Conservation (phyloP, 371 early-diverging fungal species). For the Mortierella sp. region DNA sequence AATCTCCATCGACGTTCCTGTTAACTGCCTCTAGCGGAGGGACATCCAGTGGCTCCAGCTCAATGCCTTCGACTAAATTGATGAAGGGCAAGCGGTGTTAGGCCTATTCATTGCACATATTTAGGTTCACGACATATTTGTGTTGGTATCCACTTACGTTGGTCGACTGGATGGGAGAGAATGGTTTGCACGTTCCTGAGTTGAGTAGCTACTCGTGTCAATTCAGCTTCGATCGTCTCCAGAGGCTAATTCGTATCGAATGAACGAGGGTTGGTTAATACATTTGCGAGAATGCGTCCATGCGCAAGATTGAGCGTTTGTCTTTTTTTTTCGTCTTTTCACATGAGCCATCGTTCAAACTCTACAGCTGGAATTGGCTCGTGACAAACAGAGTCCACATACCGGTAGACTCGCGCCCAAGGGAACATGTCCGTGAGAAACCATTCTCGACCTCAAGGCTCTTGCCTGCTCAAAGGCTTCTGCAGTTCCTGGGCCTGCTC, state of each 20-base stretch:
- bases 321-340: neutral
- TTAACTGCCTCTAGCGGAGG: conserved; percentile 38
- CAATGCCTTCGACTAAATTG: conserved; percentile 32
- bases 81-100: neutral
- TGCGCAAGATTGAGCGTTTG: conserved; percentile 8
- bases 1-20: conserved; percentile 42
- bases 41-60: conserved; percentile 46
- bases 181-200: conserved; percentile 52
- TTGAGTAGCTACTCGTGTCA: conserved; percentile 45
- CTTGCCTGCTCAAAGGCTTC: conserved; percentile 14
- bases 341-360: neutral
- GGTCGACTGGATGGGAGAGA: conserved; percentile 46
- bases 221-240: conserved; percentile 49
- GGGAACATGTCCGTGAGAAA: conserved; percentile 23
- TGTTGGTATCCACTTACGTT: conserved; percentile 24
- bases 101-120: neutral
- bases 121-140: neutral
- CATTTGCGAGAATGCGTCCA: neutral
- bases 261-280: conserved; percentile 5
- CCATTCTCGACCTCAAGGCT: conserved; percentile 29
- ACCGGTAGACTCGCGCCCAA: conserved; percentile 45
- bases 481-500: conserved; percentile 1
- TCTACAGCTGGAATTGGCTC: conserved; percentile 16
- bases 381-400: conserved; percentile 23
- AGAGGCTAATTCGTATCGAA: conserved; percentile 28